Percentiles rank a stretch among this genome's conserved stretches.
Conservation (phyloP, 1,284 basidiomycete genomes). For the Anthracocystis setariae region DNA sequence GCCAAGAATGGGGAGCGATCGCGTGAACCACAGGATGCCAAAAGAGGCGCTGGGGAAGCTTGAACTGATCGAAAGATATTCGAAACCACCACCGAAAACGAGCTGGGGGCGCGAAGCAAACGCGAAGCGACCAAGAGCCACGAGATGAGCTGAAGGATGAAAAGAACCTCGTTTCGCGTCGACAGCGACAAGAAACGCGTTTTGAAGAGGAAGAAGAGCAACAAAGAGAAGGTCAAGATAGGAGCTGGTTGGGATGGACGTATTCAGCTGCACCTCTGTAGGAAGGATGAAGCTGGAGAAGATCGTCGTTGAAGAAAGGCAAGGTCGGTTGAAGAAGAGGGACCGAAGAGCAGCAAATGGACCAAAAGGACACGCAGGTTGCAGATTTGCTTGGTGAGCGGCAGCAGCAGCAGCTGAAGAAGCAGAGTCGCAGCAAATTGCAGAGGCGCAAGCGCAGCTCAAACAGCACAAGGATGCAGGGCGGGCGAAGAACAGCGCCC, state of each 20-base stretch:
- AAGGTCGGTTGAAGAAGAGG: conserved; percentile 1
- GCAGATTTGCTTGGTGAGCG: conserved; percentile 38
- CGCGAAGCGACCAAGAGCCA: neutral
- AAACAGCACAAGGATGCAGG: conserved; percentile 20
- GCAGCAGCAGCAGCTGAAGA: conserved; percentile 12
- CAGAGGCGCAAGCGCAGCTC: conserved; percentile 18
- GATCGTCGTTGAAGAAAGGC: conserved; percentile 14
- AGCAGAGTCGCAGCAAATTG: neutral
- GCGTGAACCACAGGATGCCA: too few species aligned
- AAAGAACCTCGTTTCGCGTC: conserved; percentile 18
- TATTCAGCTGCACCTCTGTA: conserved; percentile 17
- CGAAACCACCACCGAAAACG: too few species aligned
- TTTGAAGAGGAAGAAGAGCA: neutral
- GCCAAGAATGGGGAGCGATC: too few species aligned
- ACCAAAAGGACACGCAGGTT: conserved; percentile 42
- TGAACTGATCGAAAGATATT: neutral
- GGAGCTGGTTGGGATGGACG: conserved; percentile 11
- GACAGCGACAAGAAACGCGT: conserved; percentile 6
- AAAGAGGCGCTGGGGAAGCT: neutral
- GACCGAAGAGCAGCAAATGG: neutral
- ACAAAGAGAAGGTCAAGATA: conserved; percentile 1
- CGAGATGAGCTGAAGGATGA: conserved; percentile 1
- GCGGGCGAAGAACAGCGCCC: conserved; percentile 22
- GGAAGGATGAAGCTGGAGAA: conserved; percentile 7
- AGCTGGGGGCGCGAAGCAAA: neutral